Conservation (phyloP, 2,329 filamentous ascomycete genomes). For the Cercospora beticola region DNA sequence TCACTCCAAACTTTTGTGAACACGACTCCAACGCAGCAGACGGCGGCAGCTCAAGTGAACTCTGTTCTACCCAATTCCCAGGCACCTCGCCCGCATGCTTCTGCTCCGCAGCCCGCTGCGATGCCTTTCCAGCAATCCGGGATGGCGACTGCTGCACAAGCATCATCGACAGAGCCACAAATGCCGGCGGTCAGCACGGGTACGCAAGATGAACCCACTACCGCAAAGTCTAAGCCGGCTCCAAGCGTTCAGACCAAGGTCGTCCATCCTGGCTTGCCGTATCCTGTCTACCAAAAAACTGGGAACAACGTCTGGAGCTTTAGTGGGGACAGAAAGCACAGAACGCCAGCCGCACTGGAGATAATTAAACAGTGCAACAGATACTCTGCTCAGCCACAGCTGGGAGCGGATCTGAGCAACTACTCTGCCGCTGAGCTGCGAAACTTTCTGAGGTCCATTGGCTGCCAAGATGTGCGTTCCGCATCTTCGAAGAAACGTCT, state of each 20-base stretch:
- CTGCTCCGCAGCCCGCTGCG: background rate
- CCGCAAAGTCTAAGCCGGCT: background rate
- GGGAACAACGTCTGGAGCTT: background rate
- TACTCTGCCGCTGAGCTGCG: background rate
- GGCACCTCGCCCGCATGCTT: background rate
- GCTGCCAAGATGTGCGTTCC: background rate
- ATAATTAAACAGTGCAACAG: background rate
- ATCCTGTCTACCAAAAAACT: background rate
- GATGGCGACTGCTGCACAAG: background rate
- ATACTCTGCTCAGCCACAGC: background rate
- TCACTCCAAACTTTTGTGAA: background rate
- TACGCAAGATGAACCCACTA: background rate
- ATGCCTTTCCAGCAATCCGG: background rate
- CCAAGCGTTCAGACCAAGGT: background rate
- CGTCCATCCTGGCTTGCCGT: background rate
- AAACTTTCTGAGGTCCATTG: background rate
- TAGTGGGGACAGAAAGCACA: background rate
- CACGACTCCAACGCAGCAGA: background rate
- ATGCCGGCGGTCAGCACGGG: background rate
- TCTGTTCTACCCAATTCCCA: background rate
- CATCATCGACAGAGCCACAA: background rate
- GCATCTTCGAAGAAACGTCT: background rate
- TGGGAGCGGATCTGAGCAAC: background rate
- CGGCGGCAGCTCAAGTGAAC: background rate
- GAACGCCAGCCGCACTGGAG: background rate